Conservation (phyloP, 805 yeast species). For the Candida ponderosae region DNA sequence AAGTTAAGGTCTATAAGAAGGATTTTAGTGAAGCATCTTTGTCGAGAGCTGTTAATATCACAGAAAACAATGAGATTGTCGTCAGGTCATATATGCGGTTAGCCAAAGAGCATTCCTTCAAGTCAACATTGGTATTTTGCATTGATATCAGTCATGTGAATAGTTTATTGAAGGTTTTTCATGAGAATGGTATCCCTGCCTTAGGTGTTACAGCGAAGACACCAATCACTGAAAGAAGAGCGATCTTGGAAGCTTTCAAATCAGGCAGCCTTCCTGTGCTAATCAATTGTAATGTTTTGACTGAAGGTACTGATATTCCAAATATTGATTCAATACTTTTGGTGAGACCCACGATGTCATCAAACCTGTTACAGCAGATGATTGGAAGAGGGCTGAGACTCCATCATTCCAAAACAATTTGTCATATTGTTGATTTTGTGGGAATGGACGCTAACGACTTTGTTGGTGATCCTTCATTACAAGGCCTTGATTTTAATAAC, state of each 20-base stretch:
- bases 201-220: constrained; percentile 68
- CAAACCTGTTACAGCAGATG: constrained; percentile 73
- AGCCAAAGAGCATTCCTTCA: constrained; percentile 27
- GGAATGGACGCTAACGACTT: constrained; percentile 49
- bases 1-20: constrained; percentile 22
- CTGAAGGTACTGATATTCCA: constrained; percentile 95
- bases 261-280: constrained; percentile 60
- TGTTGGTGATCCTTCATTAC: constrained; percentile 46
- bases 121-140: constrained; percentile 70
- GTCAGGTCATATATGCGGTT: constrained; percentile 44
- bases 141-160: constrained; percentile 64
- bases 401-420: constrained; percentile 50
- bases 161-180: constrained; percentile 43
- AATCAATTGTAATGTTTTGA: constrained; percentile 83
- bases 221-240: constrained; percentile 38
- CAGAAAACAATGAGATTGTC: constrained; percentile 47
- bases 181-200: constrained; percentile 55
- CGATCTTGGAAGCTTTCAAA: constrained; percentile 49
- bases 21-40: constrained; percentile 51
- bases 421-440: constrained; percentile 77
- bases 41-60: constrained; percentile 47
- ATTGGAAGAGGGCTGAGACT: constrained; percentile 80
- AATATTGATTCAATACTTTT: constrained; percentile 73
- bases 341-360: constrained; percentile 75
- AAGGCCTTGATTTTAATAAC: constrained; percentile 25